Conservation (phyloP, 345 rosid species). For the Iberis pinnata region DNA sequence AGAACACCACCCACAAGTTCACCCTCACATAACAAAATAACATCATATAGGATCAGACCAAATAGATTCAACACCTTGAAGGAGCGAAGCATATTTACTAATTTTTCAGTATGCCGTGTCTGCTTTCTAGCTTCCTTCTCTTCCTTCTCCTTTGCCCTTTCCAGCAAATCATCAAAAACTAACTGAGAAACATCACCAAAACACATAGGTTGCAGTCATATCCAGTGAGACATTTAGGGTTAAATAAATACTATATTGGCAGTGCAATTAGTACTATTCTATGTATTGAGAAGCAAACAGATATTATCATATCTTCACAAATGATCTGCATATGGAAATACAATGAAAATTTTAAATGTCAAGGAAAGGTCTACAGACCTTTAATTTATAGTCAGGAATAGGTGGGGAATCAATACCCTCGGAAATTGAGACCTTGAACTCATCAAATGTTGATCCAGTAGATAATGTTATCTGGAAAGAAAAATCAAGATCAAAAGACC, state of each 20-base stretch:
- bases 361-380: conserved; percentile 34
- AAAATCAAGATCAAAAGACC: conserved; percentile 24
- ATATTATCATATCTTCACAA: conserved; percentile 8
- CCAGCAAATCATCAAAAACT: conserved; percentile 71
- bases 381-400: conserved; percentile 54
- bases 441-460: conserved; percentile 64
- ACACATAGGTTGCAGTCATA: conserved; percentile 18
- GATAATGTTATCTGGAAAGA: conserved; percentile 47
- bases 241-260: conserved; percentile 8
- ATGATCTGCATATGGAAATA: conserved; percentile 4
- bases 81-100: conserved; percentile 24
- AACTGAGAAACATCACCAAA: conserved; percentile 41
- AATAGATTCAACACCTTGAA: conserved; percentile 26
- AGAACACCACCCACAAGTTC: conserved; percentile 21
- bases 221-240: conserved; percentile 16
- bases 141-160: conserved; percentile 76
- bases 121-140: conserved; percentile 84
- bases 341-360: background rate
- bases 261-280: conserved; percentile 4
- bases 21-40: conserved; percentile 18
- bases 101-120: conserved; percentile 46
- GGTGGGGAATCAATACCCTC: conserved; percentile 45
- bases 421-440: conserved; percentile 55
- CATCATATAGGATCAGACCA: conserved; percentile 10
- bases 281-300: conserved; percentile 1